Evolutionary conservation across 768 basidiomycete genomes (phyloP).

Genomic region (Boletus subcaerulescens): DNA sequence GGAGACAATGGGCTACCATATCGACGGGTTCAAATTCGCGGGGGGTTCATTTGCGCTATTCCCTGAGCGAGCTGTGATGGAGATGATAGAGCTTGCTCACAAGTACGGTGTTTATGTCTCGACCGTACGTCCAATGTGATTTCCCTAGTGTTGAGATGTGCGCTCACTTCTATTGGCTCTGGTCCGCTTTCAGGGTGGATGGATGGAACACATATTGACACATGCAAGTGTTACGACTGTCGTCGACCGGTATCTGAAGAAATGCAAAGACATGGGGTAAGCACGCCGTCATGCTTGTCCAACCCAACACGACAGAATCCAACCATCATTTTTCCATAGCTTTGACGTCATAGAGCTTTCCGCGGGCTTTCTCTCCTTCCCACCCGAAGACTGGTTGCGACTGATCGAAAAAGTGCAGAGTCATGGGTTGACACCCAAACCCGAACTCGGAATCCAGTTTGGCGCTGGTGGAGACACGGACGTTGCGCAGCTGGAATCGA

Average conservation of each 20-base stretch:
- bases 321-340: conserved; percentile 7
- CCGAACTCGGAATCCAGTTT: conserved; percentile 45
- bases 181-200: conserved; percentile 6
- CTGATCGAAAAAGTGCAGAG: conserved; percentile 39
- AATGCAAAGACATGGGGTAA: conserved; percentile 12
- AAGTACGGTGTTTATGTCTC: conserved; percentile 40
- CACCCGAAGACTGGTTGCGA: conserved; percentile 41
- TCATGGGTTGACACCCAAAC: conserved; percentile 42
- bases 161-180: background rate
- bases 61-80: conserved; percentile 37
- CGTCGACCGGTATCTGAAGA: conserved; percentile 14
- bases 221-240: conserved; percentile 1
- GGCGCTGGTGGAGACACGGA: conserved; percentile 43
- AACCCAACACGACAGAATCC: background rate
- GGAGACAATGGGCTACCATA: conserved; percentile 40
- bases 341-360: conserved; percentile 47
- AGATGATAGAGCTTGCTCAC: conserved; percentile 41
- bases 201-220: conserved; percentile 15
- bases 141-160: background rate
- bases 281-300: background rate
- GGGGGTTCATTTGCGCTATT: conserved; percentile 43
- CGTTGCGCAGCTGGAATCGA: conserved; percentile 37
- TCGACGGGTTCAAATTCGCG: conserved; percentile 46
- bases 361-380: conserved; percentile 45
- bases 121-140: conserved; percentile 35